phyloP scores from a whole-genome alignment of 768 basidiomycete genomes.

The Lyophyllum semitale region DNA sequence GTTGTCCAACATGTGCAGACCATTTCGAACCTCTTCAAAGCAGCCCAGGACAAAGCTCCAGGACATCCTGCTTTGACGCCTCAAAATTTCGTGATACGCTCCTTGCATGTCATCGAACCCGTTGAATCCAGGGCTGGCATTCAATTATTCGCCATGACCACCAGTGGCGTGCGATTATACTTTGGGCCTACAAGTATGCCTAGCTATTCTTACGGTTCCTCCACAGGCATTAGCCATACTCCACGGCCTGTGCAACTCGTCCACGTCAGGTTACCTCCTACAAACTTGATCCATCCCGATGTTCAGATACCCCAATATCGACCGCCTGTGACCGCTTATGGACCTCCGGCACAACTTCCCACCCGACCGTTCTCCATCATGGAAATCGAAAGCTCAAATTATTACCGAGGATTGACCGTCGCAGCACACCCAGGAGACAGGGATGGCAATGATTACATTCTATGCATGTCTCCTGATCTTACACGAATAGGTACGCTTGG shows the following conservation, averaged over 20 bases:
- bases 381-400: slow-evolving; percentile 62
- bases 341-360: slow-evolving; percentile 42
- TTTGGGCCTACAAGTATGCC: slow-evolving; percentile 62
- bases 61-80: slow-evolving; percentile 73
- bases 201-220: slow-evolving; percentile 49
- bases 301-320: slow-evolving; percentile 57
- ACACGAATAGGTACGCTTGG: slow-evolving; percentile 71
- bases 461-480: slow-evolving; percentile 77
- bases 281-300: slow-evolving; percentile 77
- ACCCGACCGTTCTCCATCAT: slow-evolving; percentile 62
- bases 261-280: slow-evolving; percentile 80
- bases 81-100: slow-evolving; percentile 68
- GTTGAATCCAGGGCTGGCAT: slow-evolving; percentile 68
- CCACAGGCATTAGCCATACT: slow-evolving; percentile 25
- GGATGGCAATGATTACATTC: slow-evolving; percentile 72
- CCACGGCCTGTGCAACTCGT: slow-evolving; percentile 59
- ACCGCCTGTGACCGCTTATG: slow-evolving; percentile 49
- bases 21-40: slow-evolving; percentile 71
- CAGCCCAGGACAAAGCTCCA: slow-evolving; percentile 80
- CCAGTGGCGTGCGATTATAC: slow-evolving; percentile 83
- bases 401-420: slow-evolving; percentile 66
- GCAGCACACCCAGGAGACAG: slow-evolving; percentile 75
- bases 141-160: slow-evolving; percentile 80
- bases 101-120: slow-evolving; percentile 68
- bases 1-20: slow-evolving; percentile 73